These are phyloP conservation scores for Coemansia sp. DNA, from an alignment of 192 early-diverging fungal genomes.

Conservation along the genomic window DNA sequence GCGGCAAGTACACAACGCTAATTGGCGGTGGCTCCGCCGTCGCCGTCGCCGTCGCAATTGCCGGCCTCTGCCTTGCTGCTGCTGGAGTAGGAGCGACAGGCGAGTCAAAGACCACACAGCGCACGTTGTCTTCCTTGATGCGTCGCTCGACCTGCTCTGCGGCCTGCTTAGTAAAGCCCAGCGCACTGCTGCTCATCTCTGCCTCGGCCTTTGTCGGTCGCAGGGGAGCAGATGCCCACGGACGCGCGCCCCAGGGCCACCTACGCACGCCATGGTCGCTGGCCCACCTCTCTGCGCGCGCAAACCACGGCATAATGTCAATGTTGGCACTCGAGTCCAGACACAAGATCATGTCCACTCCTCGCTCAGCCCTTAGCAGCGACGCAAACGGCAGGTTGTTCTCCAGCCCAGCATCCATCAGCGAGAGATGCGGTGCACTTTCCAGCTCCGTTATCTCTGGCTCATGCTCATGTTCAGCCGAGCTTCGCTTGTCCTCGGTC, in stretches of 20 bases:
- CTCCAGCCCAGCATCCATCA: conserved; percentile 81
- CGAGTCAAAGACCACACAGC: conserved; percentile 59
- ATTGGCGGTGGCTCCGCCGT: conserved; percentile 12
- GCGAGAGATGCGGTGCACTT: conserved; percentile 48
- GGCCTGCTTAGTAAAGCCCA: conserved; percentile 30
- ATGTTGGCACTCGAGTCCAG: conserved; percentile 78
- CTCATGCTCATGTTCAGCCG: background rate
- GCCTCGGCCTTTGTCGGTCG: conserved; percentile 37
- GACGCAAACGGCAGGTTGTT: conserved; percentile 84
- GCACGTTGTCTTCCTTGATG: conserved; percentile 31
- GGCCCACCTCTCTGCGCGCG: conserved; percentile 65
- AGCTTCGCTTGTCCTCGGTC: conserved; percentile 11
- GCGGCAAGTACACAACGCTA: conserved; percentile 66
- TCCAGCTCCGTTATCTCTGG: conserved; percentile 28
- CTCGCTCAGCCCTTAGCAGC: conserved; percentile 63
- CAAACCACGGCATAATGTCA: conserved; percentile 69
- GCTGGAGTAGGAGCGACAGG: conserved; percentile 33
- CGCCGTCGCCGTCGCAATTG: too few relatives aligned
- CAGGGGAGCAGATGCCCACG: conserved; percentile 52
- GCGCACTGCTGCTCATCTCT: conserved; percentile 16
- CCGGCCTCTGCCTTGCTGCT: background rate
- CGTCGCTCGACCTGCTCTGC: conserved; percentile 14
- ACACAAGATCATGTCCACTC: conserved; percentile 73
- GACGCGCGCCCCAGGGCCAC: conserved; percentile 63
- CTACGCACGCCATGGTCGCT: conserved; percentile 63